phyloP scores from a whole-genome alignment of 2,329 filamentous ascomycete genomes.

The Rutstroemia sp. region DNA sequence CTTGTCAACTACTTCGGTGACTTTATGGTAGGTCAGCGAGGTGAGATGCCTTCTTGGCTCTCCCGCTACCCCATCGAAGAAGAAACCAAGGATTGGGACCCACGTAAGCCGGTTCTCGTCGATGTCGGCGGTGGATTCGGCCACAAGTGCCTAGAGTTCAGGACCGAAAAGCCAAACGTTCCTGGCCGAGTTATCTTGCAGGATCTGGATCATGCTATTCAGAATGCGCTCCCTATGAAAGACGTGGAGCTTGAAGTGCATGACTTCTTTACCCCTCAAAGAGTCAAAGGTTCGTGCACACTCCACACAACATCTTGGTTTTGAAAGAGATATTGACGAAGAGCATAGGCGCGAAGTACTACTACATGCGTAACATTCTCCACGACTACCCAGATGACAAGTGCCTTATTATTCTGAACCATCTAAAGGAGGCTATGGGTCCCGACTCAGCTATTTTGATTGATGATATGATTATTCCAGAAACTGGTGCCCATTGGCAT shows the following conservation, averaged over 20 bases:
- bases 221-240: conserved; percentile 21
- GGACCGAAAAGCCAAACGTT: background rate
- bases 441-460: conserved; percentile 29
- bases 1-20: conserved; percentile 6
- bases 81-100: background rate
- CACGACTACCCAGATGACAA: conserved; percentile 34
- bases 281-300: conserved; percentile 16
- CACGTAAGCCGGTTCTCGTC: conserved; percentile 27
- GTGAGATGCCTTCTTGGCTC: conserved; percentile 5
- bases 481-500: conserved; percentile 28
- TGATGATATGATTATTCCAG: conserved; percentile 36
- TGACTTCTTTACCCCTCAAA: conserved; percentile 26
- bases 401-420: background rate
- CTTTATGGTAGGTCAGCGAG: conserved; percentile 7
- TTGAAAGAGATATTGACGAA: background rate
- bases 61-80: conserved; percentile 13
- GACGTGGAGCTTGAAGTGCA: conserved; percentile 27
- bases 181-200: conserved; percentile 30
- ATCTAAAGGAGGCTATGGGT: background rate
- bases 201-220: conserved; percentile 27
- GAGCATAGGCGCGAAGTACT: conserved; percentile 19
- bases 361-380: conserved; percentile 34
- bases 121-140: conserved; percentile 35
- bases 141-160: conserved; percentile 23
- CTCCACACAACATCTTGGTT: too few species aligned